phyloP scores from a whole-genome alignment of 2,329 filamentous ascomycete genomes.

The Alternaria metachromatica region DNA sequence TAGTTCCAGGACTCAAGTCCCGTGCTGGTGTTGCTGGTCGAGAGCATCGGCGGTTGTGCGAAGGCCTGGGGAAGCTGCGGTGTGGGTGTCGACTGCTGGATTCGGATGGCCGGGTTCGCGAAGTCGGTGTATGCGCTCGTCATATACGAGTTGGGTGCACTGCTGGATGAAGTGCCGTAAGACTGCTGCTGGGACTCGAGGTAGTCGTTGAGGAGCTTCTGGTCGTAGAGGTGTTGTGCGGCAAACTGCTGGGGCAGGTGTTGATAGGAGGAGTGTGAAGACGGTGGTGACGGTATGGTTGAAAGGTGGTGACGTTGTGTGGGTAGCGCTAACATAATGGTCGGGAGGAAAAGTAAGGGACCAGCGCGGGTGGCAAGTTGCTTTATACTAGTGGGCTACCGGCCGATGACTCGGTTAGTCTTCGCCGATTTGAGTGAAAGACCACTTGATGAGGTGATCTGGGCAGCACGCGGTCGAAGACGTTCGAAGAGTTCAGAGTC shows the following conservation, averaged over 20 bases:
- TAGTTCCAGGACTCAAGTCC: constrained; percentile 44
- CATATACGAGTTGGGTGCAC: constrained; percentile 40
- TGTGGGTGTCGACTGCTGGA: constrained; percentile 51
- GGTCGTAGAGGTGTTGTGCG: constrained; percentile 38
- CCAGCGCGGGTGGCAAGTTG: constrained; percentile 46
- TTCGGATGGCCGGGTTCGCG: constrained; percentile 47
- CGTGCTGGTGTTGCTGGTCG: constrained; percentile 29
- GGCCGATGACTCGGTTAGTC: constrained; percentile 39
- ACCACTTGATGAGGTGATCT: constrained; percentile 45
- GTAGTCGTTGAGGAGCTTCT: constrained; percentile 48
- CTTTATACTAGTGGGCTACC: constrained; percentile 46
- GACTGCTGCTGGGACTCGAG: constrained; percentile 46
- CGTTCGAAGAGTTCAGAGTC: constrained; percentile 31
- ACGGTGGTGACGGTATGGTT: constrained; percentile 40
- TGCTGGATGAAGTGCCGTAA: constrained; percentile 25
- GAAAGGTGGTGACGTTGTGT: constrained; percentile 47
- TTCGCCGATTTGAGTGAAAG: constrained; percentile 29
- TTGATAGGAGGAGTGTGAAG: constrained; percentile 39
- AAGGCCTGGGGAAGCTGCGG: constrained; percentile 41
- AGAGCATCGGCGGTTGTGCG: constrained; percentile 41
- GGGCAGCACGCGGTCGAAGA: constrained; percentile 34
- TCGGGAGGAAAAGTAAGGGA: constrained; percentile 39
- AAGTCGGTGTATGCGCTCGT: constrained; percentile 41
- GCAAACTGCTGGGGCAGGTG: constrained; percentile 33
- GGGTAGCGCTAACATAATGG: constrained; percentile 48